A percentile compares a stretch with the other conserved stretches of the same genome.
Evolutionary conservation across 352 stramenopile species (phyloP).

Genomic region (Phytophthora chlamydospora): DNA sequence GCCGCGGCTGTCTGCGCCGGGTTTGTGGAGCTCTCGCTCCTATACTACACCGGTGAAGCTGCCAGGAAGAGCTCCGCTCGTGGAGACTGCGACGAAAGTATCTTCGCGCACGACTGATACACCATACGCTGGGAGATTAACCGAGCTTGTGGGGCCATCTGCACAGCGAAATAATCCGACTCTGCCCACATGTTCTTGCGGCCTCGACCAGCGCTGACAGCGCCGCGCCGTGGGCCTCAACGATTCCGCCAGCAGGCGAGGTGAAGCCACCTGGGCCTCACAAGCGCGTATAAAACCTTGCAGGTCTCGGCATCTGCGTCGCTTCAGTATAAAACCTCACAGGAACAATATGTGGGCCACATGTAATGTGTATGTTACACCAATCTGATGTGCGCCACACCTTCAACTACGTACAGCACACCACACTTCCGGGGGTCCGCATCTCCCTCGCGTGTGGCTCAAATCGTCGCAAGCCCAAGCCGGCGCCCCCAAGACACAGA

Average conservation of each 20-base stretch:
- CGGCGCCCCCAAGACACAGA: not conserved
- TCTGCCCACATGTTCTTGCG: conserved; percentile 10
- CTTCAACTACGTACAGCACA: too few species aligned
- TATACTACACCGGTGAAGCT: not conserved
- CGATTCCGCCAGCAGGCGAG: not conserved
- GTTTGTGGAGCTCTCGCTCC: too few species aligned
- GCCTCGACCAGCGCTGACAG: not conserved
- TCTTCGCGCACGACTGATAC: conserved; percentile 5
- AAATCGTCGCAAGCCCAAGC: conserved; percentile 22
- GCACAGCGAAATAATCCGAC: conserved; percentile 16
- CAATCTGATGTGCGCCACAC: too few species aligned
- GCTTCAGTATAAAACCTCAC: conserved; percentile 12
- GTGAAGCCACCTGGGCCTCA: not conserved
- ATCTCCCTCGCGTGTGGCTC: conserved; percentile 20
- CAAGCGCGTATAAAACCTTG: conserved; percentile 4
- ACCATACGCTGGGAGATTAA: not conserved
- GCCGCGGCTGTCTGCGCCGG: not conserved
- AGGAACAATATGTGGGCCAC: not conserved
- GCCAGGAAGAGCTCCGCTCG: conserved; percentile 1
- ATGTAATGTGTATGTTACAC: too few species aligned
- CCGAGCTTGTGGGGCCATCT: conserved; percentile 9
- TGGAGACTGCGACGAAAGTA: conserved; percentile 1
- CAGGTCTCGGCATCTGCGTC: conserved; percentile 2
- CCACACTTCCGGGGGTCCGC: conserved; percentile 11
- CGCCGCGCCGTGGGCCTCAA: conserved; percentile 1